phyloP scores from a whole-genome alignment of 805 yeast genomes.

The Ogataea trehaloabstinens region DNA sequence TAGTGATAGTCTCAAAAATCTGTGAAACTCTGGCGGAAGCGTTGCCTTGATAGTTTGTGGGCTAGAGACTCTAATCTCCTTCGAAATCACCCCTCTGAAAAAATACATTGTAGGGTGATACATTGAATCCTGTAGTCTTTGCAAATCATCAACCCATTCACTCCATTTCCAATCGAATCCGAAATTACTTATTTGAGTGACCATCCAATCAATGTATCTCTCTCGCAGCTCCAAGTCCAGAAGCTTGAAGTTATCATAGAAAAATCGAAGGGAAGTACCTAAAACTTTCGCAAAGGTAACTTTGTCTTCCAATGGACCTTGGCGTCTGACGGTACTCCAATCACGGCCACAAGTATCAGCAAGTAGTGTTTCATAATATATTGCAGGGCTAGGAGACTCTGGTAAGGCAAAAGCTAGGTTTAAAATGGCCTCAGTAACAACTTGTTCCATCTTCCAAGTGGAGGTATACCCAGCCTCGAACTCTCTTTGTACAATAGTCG shows the following conservation, averaged over 20 bases:
- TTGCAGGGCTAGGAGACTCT: slow-evolving; percentile 56
- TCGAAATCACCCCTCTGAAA: slow-evolving; percentile 73
- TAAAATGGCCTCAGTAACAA: slow-evolving; percentile 79
- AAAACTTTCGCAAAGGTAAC: slow-evolving; percentile 85
- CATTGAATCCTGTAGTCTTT: slow-evolving; percentile 39
- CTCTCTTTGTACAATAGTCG: slow-evolving; percentile 38
- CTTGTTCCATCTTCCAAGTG: slow-evolving; percentile 90
- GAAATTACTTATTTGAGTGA: slow-evolving; percentile 89
- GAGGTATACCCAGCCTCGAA: slow-evolving; percentile 42
- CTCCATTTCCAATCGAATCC: slow-evolving; percentile 97
- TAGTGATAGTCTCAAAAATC: slow-evolving; percentile 45
- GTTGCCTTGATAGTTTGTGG: slow-evolving; percentile 68
- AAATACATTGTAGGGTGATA: slow-evolving; percentile 75
- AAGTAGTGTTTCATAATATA: slow-evolving; percentile 80
- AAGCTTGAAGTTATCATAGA: slow-evolving; percentile 63
- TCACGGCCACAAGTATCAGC: slow-evolving; percentile 86
- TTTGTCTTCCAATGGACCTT: slow-evolving; percentile 24
- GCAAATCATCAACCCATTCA: slow-evolving; percentile 76
- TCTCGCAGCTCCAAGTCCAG: slow-evolving; percentile 75
- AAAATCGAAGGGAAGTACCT: slow-evolving; percentile 85
- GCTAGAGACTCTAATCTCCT: slow-evolving; percentile 82
- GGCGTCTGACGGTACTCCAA: slow-evolving; percentile 43
- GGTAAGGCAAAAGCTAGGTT: slow-evolving; percentile 79
- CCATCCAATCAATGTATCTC: slow-evolving; percentile 84
- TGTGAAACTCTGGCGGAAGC: slow-evolving; percentile 57